Evolutionary conservation across 495 filamentous ascomycete genomes (phyloP), one percentile per base, ranked within the genome.

Genomic region (Penicillium diatomitis): DNA sequence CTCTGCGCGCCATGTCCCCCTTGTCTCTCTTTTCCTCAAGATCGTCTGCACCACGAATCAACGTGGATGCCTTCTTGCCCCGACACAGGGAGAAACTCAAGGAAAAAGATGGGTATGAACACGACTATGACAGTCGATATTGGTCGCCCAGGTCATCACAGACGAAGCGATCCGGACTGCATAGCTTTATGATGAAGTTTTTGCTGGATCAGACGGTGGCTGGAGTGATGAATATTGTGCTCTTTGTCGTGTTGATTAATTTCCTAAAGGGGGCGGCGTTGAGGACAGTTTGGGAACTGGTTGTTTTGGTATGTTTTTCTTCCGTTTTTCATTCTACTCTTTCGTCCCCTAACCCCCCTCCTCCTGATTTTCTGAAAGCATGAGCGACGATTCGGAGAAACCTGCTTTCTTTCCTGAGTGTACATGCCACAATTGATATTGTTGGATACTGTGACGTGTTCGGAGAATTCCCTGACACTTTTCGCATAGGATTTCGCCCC

Each of bases 101-200:
- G 39, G 56, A 75, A 5, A 64, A 72, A 31, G 69, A 75, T 20
- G 20, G 20, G 20, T 20, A 20, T 20, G 20, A 20, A 2, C 20
- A 20, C 20, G 20, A 20, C 20, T 20, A 20, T 20, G 36, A 30
- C 28, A 8, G 38, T 7, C 38, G 38, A 10, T 54, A 38, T 32
- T 69, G 52, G 60, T 48, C 42, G 49, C 58, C 53, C 33, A 52
- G 48, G 2, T 20, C 20, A 20, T 20, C 20, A 20, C 20, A 20
- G 52, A 47, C 38, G 50, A 55, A 52, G 48, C 54, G 51, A 38
- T 63, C 60, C 0, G 67, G 69, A 2, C 66, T 81, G 40, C 58
- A 56, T 39, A 92, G 95, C 62, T 92, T 90, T 4, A 44, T 74
- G 37, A 82, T 80, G 69, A 98, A 98, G 65, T 83, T 94, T 46